phyloP scores from a whole-genome alignment of 768 basidiomycete species.

The Suillus discolor region DNA sequence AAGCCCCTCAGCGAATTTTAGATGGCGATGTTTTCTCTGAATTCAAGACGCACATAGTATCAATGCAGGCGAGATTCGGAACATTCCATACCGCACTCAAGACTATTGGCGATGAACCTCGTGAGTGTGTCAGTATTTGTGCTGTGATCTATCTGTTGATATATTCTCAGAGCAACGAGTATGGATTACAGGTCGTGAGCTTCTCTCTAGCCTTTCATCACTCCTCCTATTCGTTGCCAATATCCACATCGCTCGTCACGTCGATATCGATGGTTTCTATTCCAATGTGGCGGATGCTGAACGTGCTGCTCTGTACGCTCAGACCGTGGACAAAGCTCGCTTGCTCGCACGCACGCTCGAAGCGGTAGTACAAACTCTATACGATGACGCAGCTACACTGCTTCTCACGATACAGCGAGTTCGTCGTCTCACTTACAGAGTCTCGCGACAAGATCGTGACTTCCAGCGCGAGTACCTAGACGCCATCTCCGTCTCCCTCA shows the following conservation, averaged over 20 bases:
- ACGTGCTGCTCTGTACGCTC: slow-evolving; percentile 54
- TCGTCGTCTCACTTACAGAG: slow-evolving; percentile 16
- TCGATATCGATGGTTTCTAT: slow-evolving; percentile 79
- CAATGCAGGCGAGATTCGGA: slow-evolving; percentile 54
- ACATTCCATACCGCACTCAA: slow-evolving; percentile 29
- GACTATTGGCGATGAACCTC: slow-evolving; percentile 21
- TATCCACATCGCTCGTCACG: slow-evolving; percentile 76
- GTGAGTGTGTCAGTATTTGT: slow-evolving; percentile 22
- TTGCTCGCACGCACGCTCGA: slow-evolving; percentile 71
- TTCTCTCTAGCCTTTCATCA: slow-evolving; percentile 56
- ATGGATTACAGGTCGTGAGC: slow-evolving; percentile 45
- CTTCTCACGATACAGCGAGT: slow-evolving; percentile 57
- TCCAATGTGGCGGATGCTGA: slow-evolving; percentile 45
- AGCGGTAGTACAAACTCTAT: slow-evolving; percentile 67
- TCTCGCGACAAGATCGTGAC: slow-evolving; percentile 19
- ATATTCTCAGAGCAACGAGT: slow-evolving; percentile 29
- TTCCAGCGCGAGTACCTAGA: slow-evolving; percentile 46
- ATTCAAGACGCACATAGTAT: slow-evolving; percentile 47
- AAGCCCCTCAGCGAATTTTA: slow-evolving; percentile 48
- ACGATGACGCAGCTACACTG: slow-evolving; percentile 67
- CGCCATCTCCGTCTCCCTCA: slow-evolving; percentile 51
- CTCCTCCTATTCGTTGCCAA: slow-evolving; percentile 65
- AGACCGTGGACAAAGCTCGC: slow-evolving; percentile 71
- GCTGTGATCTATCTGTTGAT: slow-evolving; percentile 11
- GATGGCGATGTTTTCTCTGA: slow-evolving; percentile 56